Conservation (phyloP, 202 grass and related monocot species). For the Elaeis oleifera region DNA sequence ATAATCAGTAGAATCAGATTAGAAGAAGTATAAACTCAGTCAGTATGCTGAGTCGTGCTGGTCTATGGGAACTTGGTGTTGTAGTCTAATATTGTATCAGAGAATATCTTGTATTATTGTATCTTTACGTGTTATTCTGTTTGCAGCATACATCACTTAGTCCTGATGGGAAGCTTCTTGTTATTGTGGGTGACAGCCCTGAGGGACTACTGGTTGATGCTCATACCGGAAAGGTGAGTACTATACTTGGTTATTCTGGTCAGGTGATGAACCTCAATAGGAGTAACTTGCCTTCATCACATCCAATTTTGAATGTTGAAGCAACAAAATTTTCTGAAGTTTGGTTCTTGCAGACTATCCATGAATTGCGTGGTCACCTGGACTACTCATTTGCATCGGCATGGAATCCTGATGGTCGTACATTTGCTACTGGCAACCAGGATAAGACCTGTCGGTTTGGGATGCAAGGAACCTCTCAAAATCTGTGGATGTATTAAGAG, state of each 20-base stretch:
- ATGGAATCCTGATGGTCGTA: slow-evolving; percentile 66
- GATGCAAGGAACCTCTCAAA: slow-evolving; percentile 67
- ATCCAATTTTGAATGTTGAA: too few species aligned
- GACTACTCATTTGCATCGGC: slow-evolving; percentile 85
- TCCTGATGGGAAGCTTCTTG: slow-evolving; percentile 64
- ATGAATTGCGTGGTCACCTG: slow-evolving; percentile 53
- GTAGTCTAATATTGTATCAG: too few species aligned
- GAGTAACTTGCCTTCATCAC: too few species aligned
- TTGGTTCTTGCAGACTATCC: slow-evolving; percentile 38
- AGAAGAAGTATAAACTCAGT: too few species aligned
- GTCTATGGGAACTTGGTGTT: neutral
- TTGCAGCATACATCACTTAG: slow-evolving; percentile 69
- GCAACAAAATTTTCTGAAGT: neutral
- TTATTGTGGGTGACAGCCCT: slow-evolving; percentile 55
- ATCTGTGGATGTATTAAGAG: slow-evolving; percentile 53
- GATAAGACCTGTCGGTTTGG: slow-evolving; percentile 84
- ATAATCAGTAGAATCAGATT: too few species aligned
- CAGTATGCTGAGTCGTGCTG: neutral
- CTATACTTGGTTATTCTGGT: neutral
- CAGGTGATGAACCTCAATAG: too few species aligned
- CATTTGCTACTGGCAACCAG: slow-evolving; percentile 76
- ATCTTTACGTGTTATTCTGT: slow-evolving; percentile 11
- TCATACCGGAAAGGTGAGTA: slow-evolving; percentile 63
- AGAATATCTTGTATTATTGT: too few species aligned
- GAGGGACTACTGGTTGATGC: slow-evolving; percentile 53